Conservation (phyloP, 73 alveolate genomes). For the Symbiodinium natans region DNA sequence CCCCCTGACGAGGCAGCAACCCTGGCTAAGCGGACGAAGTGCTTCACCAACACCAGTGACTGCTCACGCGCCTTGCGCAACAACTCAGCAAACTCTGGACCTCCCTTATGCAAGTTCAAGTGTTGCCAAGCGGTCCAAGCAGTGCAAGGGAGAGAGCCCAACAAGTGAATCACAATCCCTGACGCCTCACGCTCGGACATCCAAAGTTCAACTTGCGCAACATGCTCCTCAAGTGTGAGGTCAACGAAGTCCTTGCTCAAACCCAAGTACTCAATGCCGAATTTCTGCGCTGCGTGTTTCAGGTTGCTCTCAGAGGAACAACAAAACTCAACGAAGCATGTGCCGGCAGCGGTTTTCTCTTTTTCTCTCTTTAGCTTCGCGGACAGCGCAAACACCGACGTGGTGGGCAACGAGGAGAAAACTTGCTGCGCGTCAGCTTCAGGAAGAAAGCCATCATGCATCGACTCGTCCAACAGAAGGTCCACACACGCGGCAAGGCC, state of each 20-base stretch:
- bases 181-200: neutral
- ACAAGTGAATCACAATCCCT: constrained; percentile 9
- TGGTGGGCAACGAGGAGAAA: neutral
- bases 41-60: neutral
- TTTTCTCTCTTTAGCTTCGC: neutral
- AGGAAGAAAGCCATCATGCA: neutral
- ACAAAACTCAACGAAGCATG: constrained; percentile 9
- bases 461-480: neutral
- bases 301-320: neutral
- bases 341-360: neutral
- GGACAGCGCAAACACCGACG: neutral
- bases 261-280: constrained; percentile 12
- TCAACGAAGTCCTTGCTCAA: neutral
- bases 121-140: neutral
- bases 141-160: constrained; percentile 25
- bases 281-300: neutral
- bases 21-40: neutral
- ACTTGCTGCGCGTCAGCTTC: neutral
- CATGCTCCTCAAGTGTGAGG: neutral
- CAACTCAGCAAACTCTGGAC: too few relatives aligned
- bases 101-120: too few relatives aligned
- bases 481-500: neutral
- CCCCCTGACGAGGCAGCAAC: constrained; percentile 22
- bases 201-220: neutral
- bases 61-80: neutral